phyloP scores from a whole-genome alignment of 768 basidiomycete species.

The Lentinula boryana region DNA sequence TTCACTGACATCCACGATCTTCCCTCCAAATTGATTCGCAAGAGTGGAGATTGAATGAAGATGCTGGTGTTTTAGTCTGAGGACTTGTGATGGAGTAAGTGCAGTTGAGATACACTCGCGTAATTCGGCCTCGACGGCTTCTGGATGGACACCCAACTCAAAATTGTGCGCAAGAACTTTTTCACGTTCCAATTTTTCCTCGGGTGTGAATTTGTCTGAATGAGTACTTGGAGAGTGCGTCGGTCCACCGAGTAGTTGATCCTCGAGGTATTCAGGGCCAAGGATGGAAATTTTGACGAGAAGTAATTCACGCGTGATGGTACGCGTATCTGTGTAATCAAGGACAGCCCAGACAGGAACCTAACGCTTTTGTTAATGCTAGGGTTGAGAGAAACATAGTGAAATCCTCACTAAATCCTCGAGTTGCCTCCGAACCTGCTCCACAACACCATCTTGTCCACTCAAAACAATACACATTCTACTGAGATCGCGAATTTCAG shows the following conservation, averaged over 20 bases:
- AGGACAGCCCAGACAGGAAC: constrained; percentile 99
- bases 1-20: constrained; percentile 92
- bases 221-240: constrained; percentile 67
- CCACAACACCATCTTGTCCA: constrained; percentile 96
- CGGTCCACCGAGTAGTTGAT: constrained; percentile 82
- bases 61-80: constrained; percentile 86
- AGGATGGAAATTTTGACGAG: constrained; percentile 97
- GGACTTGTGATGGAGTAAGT: constrained; percentile 77
- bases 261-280: constrained; percentile 93
- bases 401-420: constrained; percentile 80
- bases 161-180: constrained; percentile 70
- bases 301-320: constrained; percentile 89
- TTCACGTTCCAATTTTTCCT: constrained; percentile 63
- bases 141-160: constrained; percentile 49
- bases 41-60: constrained; percentile 83
- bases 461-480: constrained; percentile 97
- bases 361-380: constrained; percentile 29
- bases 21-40: constrained; percentile 83
- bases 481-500: constrained; percentile 93
- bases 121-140: constrained; percentile 14
- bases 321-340: constrained; percentile 91
- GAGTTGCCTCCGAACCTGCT: constrained; percentile 92
- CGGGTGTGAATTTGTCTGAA: constrained; percentile 13
- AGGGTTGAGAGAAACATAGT: background rate
- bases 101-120: constrained; percentile 23